Conservation (phyloP, 2,329 filamentous ascomycete species). For the Alternaria consortialis region DNA sequence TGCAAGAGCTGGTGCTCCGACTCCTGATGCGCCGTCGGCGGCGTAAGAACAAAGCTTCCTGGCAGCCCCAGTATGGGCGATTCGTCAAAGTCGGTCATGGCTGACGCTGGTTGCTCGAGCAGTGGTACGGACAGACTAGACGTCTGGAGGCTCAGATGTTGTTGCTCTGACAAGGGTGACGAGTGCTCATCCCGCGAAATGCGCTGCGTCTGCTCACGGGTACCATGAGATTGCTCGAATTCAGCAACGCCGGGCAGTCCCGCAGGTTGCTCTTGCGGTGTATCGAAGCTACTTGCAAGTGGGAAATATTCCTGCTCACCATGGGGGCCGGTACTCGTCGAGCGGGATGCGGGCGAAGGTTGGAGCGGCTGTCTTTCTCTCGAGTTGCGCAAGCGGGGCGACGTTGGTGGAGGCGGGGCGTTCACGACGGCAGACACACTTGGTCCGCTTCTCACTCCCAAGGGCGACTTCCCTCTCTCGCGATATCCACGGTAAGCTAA, state of each 20-base stretch:
- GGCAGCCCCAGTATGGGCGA: constrained; percentile 74
- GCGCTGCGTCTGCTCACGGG: constrained; percentile 14
- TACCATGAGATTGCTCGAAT: constrained; percentile 11
- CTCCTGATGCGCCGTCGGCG: constrained; percentile 31
- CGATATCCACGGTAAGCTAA: constrained; percentile 45
- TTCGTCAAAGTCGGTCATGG: constrained; percentile 61
- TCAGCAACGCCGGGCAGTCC: constrained; percentile 6
- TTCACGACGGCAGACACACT: constrained; percentile 44
- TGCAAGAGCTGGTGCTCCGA: constrained; percentile 39
- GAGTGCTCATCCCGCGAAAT: constrained; percentile 18
- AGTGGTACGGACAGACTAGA: constrained; percentile 37
- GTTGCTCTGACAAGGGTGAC: constrained; percentile 17
- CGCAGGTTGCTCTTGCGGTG: constrained; percentile 17
- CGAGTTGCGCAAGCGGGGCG: constrained; percentile 48
- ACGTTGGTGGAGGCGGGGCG: constrained; percentile 40
- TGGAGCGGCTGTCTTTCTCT: constrained; percentile 44
- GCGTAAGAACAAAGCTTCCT: constrained; percentile 63
- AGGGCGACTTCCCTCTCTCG: constrained; percentile 44
- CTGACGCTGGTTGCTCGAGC: constrained; percentile 45
- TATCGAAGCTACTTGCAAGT: constrained; percentile 19
- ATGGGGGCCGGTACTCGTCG: constrained; percentile 31
- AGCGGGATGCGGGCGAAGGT: constrained; percentile 33
- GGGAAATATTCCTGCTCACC: constrained; percentile 39
- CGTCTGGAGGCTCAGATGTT: constrained; percentile 41
- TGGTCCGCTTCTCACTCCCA: constrained; percentile 29